Evolutionary conservation across 768 basidiomycete genomes (phyloP).

Genomic region (Daedalea quercina): DNA sequence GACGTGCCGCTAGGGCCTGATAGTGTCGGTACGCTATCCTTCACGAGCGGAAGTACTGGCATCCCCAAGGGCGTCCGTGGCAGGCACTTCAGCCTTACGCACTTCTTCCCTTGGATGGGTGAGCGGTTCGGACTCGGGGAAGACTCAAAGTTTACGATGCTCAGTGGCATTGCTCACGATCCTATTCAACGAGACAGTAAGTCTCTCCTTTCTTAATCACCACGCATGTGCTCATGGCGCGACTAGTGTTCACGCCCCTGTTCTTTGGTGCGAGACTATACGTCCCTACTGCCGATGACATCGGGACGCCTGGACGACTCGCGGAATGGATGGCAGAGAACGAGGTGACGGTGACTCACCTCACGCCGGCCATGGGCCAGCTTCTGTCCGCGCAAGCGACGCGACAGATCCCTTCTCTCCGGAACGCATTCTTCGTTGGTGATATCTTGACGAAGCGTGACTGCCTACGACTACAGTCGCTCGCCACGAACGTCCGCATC

Average conservation of each 20-base stretch:
- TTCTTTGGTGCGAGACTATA: constrained; percentile 96
- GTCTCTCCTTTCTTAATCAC: constrained; percentile 26
- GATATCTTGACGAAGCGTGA: constrained; percentile 98
- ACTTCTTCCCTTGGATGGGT: constrained; percentile 99
- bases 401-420: constrained; percentile 76
- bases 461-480: constrained; percentile 86
- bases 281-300: constrained; percentile 94
- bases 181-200: constrained; percentile 97
- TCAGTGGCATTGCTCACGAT: constrained; percentile 98
- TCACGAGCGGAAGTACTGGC: constrained; percentile 96
- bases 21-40: constrained; percentile 88
- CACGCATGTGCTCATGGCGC: background rate
- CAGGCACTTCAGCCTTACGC: constrained; percentile 91
- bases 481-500: constrained; percentile 88
- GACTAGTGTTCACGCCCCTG: constrained; percentile 93
- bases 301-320: constrained; percentile 91
- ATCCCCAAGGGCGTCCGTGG: constrained; percentile 98
- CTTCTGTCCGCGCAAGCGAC: constrained; percentile 86
- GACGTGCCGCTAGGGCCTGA: constrained; percentile 89
- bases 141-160: constrained; percentile 90
- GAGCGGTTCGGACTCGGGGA: constrained; percentile 70
- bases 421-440: constrained; percentile 97
- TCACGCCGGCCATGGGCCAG: constrained; percentile 99
- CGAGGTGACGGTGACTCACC: constrained; percentile 89
- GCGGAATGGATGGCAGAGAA: constrained; percentile 98